Base-by-base conservation (phyloP, 371 early-diverging fungal genomes). In the Gilbertella persicaria region DNA sequence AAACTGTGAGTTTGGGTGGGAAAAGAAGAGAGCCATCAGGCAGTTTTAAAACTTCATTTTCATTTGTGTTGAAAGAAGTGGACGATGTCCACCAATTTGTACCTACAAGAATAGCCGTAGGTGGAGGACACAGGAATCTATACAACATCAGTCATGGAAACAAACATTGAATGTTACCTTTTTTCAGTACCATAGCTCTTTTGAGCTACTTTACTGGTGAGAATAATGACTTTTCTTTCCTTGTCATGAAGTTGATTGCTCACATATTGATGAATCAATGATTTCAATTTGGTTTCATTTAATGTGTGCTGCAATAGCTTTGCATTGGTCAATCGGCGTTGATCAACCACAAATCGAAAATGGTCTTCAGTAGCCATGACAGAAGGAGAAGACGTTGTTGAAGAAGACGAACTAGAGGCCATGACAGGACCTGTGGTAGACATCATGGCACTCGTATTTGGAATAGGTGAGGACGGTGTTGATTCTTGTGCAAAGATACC, bases 171-270 rank as follows among this genome's bases (percentile, higher is more conserved):
- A 13, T 16, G 24, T 37, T 58, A 58, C 56, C 89, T 80, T 66
- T 90, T 90, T 58, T 89, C 90, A 13, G 88, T 86, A 19, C 90
- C 90, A 51, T 89, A 89, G n/a, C 86, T 85, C 58, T 89, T 89
- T 71, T 89, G 90, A 5, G 88, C 90, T n/a, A 89, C 90, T 53
- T 88, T 88, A 21, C 85, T 82, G 14, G 88, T 88, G 45, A 88
- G 59, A 12, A 89, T 80, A 62, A 88, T 68, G 3, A 85, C 80
- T 0, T 84, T 79, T 42, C 83, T 85, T 67, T 87, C 85, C 45
- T 67, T 61, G 16, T 65, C 64, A 13, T 54, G 48, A n/a, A 35
- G n/a, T 9, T 25, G 43, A 12, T 42, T 8, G 6, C 19, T 28
- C 26, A 78, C 55, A 41, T 78, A 82, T 16, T 63, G 66, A 30